Evolutionary conservation across 495 filamentous ascomycete species (phyloP).

Genomic region (Hypoxylon trugodes): DNA sequence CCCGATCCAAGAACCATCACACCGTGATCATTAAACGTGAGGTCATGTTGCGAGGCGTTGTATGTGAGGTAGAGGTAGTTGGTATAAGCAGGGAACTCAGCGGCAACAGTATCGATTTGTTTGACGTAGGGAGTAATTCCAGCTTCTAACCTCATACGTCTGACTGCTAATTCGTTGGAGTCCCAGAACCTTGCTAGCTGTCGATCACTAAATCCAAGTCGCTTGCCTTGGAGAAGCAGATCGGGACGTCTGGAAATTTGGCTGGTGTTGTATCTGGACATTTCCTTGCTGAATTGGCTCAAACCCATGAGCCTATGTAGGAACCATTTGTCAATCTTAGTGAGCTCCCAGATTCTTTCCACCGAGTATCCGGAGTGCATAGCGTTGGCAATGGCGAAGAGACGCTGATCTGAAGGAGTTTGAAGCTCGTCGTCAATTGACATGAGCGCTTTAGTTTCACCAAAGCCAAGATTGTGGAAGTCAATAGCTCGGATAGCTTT

Average conservation of each 20-base stretch:
- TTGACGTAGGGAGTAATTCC: constrained; percentile 91
- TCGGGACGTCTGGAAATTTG: constrained; percentile 64
- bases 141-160: constrained; percentile 80
- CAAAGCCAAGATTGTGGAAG: constrained; percentile 94
- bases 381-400: constrained; percentile 97
- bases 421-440: constrained; percentile 95
- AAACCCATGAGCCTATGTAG: constrained; percentile 87
- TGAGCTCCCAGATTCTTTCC: constrained; percentile 97
- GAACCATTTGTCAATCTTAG: constrained; percentile 99
- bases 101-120: constrained; percentile 98
- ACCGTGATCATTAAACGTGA: constrained; percentile 85
- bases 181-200: constrained; percentile 94
- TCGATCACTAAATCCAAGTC: constrained; percentile 91
- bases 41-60: constrained; percentile 87
- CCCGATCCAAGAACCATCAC: constrained; percentile 97
- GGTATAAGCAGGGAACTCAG: constrained; percentile 93
- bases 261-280: constrained; percentile 74
- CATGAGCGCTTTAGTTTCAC: constrained; percentile 89
- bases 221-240: constrained; percentile 83
- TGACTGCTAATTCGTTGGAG: constrained; percentile 89
- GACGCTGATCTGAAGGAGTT: constrained; percentile 94
- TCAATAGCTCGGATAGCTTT: constrained; percentile 97
- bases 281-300: constrained; percentile 82
- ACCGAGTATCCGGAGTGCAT: constrained; percentile 94
- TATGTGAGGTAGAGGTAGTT: constrained; percentile 99